Evolutionary conservation across 495 filamentous ascomycete genomes (phyloP), one percentile per base, ranked within the genome.

Genomic region (Penicillium ochrochloron): DNA sequence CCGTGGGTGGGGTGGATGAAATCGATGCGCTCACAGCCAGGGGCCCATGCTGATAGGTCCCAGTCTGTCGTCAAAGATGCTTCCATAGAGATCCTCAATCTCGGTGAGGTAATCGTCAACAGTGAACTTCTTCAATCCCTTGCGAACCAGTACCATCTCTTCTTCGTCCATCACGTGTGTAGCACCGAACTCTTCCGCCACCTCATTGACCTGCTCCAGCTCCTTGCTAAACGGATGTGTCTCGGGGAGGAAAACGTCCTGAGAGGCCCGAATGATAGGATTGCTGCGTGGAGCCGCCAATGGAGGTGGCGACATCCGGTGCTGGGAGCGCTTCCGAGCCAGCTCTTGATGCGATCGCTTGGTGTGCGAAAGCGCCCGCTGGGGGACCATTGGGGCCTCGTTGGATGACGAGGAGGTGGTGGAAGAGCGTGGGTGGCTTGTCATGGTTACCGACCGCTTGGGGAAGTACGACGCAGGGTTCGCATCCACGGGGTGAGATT

Each of bases 31-130:
- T 78, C 71, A 85, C 42, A 85, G 73, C 83, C 83, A 85, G 11
- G 73, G 39, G 9, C 70, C 66, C 33, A 76, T 65, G 23, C 63
- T 66, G 52, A 81, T 72, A 14, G 78, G 70, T 23, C 80, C 80
- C 25, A 78, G 68, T 19, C 73, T 72, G 59, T 85, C 80, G 41
- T 83, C 78, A 64, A 83, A 81, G 57, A 79, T 77, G 60, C 79
- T 81, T 52, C 78, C 76, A 63, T 90, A 89, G 8, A 95, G 78
- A 25, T 85, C 85, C 64, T 90, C 81, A 61, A 99, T 90, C 77
- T 97, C 95, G 59, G 77, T 78, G 59, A 94, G 76, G 75, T 99
- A 99, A 72, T 97, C 95, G 21, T 90, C 84, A 14, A 90, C 92
- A 14, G 82, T 81, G 73, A 94, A 93, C 70, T 89, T 91, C 71